These are phyloP conservation scores for Russula griseocarnosa DNA, from an alignment of 768 basidiomycete genomes.

Conservation along the genomic window DNA sequence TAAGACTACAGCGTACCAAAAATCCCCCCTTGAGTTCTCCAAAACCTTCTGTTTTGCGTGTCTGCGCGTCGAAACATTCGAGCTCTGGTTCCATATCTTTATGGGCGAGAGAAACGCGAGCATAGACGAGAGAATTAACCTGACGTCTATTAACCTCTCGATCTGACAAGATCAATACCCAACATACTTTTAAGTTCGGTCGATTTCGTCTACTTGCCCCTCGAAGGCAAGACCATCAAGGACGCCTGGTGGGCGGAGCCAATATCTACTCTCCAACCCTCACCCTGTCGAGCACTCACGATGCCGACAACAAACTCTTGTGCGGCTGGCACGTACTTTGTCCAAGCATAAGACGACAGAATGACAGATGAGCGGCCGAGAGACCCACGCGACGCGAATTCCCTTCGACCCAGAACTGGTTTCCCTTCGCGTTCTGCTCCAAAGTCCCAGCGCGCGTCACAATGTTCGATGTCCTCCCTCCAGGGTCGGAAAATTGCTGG, in stretches of 20 bases:
- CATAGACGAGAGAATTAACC: constrained; percentile 90
- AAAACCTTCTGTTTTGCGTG: constrained; percentile 87
- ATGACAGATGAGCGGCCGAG: not conserved
- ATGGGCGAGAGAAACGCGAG: constrained; percentile 87
- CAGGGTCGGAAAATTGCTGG: constrained; percentile 44
- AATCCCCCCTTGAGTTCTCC: constrained; percentile 92
- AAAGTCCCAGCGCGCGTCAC: constrained; percentile 70
- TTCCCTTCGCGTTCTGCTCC: constrained; percentile 64
- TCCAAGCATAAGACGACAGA: constrained; percentile 9
- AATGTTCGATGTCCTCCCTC: constrained; percentile 37
- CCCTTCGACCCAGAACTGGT: constrained; percentile 86
- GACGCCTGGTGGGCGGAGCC: constrained; percentile 82
- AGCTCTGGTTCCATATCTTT: constrained; percentile 98
- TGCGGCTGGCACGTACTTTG: constrained; percentile 83
- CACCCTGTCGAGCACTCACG: constrained; percentile 74
- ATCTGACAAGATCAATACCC: not conserved
- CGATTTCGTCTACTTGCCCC: constrained; percentile 89
- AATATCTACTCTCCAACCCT: constrained; percentile 92
- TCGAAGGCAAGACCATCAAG: constrained; percentile 93
- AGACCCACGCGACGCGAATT: constrained; percentile 79
- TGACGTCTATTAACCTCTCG: constrained; percentile 34
- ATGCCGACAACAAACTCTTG: constrained; percentile 89
- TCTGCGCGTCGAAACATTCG: constrained; percentile 93
- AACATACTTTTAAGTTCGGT: constrained; percentile 81
- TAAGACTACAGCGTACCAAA: constrained; percentile 72